phyloP scores from a whole-genome alignment of 306 rosid species.

The Hippophae tibetana region DNA sequence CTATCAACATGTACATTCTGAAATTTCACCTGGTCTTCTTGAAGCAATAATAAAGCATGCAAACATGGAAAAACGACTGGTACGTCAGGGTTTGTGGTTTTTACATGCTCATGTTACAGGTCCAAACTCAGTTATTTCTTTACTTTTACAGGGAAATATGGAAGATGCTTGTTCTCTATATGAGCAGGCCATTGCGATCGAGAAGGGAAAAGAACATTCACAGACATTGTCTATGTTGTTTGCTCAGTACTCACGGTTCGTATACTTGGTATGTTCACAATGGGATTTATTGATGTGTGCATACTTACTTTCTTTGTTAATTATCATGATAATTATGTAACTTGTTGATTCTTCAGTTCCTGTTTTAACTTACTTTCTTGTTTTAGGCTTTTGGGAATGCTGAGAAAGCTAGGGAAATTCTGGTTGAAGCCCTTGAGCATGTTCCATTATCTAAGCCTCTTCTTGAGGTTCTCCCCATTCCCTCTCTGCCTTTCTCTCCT shows the following conservation, averaged over 20 bases:
- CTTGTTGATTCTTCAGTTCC: background rate
- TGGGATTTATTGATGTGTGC: background rate
- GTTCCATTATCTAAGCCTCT: constrained; percentile 59
- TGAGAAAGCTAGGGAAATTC: constrained; percentile 70
- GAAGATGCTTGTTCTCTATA: constrained; percentile 74
- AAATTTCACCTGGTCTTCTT: constrained; percentile 92
- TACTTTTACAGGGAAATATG: constrained; percentile 58
- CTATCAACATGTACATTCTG: constrained; percentile 83
- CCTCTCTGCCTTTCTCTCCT: constrained; percentile 1
- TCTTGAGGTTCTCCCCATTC: constrained; percentile 51
- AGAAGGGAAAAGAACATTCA: constrained; percentile 93
- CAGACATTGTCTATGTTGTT: constrained; percentile 68
- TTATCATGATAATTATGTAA: background rate
- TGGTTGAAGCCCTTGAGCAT: constrained; percentile 70
- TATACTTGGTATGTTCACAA: constrained; percentile 60
- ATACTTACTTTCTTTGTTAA: too few species aligned
- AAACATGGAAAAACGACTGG: constrained; percentile 90
- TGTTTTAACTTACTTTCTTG: constrained; percentile 2
- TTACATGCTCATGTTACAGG: constrained; percentile 4
- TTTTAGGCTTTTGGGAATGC: constrained; percentile 70
- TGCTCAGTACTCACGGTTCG: constrained; percentile 84
- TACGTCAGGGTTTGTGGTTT: constrained; percentile 27
- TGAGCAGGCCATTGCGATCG: constrained; percentile 93
- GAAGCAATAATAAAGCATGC: constrained; percentile 95
- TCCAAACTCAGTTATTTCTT: constrained; percentile 15